Conservation (phyloP, 805 yeast species). For the Martiniozyma abietophila region DNA sequence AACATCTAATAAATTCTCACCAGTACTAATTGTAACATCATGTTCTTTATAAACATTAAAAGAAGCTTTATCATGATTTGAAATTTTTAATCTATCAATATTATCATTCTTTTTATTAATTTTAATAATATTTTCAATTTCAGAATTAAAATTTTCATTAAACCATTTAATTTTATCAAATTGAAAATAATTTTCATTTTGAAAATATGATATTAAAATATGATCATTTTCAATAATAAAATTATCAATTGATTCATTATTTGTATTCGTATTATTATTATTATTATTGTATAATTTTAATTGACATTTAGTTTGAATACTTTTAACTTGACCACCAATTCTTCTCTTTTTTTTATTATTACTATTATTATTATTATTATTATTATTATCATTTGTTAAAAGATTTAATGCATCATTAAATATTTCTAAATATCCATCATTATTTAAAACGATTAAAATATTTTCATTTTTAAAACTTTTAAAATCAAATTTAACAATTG, state of each 20-base stretch:
- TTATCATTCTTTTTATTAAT: constrained; percentile 18
- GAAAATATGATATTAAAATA: constrained; percentile 48
- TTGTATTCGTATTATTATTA: constrained; percentile 19
- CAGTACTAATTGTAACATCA: constrained; percentile 33
- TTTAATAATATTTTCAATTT: constrained; percentile 16
- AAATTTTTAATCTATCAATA: constrained; percentile 31
- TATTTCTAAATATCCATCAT: constrained; percentile 65
- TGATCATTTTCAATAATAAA: constrained; percentile 23
- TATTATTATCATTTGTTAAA: too few relatives aligned
- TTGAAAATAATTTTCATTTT: constrained; percentile 45
- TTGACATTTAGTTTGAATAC: constrained; percentile 40
- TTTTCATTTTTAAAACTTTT: constrained; percentile 31
- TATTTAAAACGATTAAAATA: constrained; percentile 51
- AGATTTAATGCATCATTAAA: constrained; percentile 47
- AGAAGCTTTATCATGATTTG: constrained; percentile 24
- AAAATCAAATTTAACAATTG: constrained; percentile 31
- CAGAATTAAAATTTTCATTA: constrained; percentile 17
- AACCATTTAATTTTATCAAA: constrained; percentile 50
- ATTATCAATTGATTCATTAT: constrained; percentile 21
- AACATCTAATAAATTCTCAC: constrained; percentile 46
- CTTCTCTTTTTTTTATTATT: constrained; percentile 11
- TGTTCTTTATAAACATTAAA: constrained; percentile 9
- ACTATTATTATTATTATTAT: too few relatives aligned
- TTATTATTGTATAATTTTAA: constrained; percentile 29
- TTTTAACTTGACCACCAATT: constrained; percentile 34